Conservation (phyloP, 116 monocot genomes). For the Phalaenopsis hybrid region DNA sequence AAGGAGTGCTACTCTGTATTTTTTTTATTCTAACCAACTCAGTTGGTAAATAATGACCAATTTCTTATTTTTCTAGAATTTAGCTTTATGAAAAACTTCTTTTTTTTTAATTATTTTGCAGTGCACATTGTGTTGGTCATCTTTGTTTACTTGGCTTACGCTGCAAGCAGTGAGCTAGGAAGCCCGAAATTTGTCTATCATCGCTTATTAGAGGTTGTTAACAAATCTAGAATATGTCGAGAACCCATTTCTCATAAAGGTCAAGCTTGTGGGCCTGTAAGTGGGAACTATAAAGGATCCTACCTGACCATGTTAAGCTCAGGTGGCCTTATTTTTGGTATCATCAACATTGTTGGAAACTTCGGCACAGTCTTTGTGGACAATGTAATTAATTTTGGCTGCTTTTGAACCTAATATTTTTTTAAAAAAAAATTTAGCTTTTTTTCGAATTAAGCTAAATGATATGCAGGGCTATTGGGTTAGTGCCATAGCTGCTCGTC, state of each 20-base stretch:
- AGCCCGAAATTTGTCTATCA: constrained; percentile 73
- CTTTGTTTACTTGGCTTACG: constrained; percentile 82
- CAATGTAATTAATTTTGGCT: constrained; percentile 48
- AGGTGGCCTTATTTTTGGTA: constrained; percentile 86
- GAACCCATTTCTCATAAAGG: constrained; percentile 56
- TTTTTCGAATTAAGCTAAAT: not conserved
- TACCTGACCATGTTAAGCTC: constrained; percentile 96
- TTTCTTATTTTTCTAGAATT: not conserved
- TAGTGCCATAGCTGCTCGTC: constrained; percentile 92
- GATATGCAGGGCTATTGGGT: constrained; percentile 84
- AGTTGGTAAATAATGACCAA: not conserved
- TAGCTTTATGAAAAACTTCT: not conserved
- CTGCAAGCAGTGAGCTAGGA: constrained; percentile 64
- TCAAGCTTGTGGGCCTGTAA: constrained; percentile 85
- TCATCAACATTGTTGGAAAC: constrained; percentile 97
- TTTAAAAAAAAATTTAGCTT: not conserved
- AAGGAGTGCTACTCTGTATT: not conserved
- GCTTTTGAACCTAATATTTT: not conserved
- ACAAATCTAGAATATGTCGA: constrained; percentile 45
- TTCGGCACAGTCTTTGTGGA: constrained; percentile 98
- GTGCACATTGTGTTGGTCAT: constrained; percentile 84
- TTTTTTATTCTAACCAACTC: not conserved
- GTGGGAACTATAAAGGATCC: constrained; percentile 80
- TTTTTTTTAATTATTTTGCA: constrained; percentile 16
- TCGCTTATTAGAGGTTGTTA: constrained; percentile 50